phyloP scores from a whole-genome alignment of 2,329 filamentous ascomycete species.

The Trichoderma guizhouense region DNA sequence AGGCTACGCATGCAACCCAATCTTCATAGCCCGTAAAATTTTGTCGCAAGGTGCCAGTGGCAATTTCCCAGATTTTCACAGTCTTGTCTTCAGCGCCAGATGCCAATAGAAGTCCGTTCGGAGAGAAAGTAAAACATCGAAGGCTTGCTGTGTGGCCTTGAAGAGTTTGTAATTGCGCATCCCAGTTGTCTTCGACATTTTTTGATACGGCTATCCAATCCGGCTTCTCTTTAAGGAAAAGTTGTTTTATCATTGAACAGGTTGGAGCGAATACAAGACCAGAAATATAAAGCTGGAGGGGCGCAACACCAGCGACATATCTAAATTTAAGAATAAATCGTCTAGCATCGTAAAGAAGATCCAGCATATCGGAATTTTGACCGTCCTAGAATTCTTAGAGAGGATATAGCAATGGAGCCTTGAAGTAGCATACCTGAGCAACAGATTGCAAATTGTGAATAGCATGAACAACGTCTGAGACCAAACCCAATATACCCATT shows the following conservation, averaged over 20 bases:
- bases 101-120: background rate
- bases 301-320: background rate
- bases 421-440: background rate
- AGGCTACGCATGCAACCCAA: background rate
- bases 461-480: background rate
- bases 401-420: background rate
- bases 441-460: background rate
- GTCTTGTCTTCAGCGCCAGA: background rate
- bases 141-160: accelerated
- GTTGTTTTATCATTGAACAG: accelerated
- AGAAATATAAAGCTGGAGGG: background rate
- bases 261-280: background rate
- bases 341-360: background rate
- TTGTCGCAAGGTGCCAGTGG: background rate
- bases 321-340: background rate
- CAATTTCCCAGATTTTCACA: background rate
- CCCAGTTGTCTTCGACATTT: background rate
- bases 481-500: background rate
- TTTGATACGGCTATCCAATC: background rate
- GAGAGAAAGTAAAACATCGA: background rate
- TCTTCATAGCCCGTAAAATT: background rate
- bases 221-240: background rate
- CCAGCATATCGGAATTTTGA: background rate
- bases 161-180: background rate
- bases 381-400: background rate